phyloP scores from a whole-genome alignment of 176 grass and related monocot species.

The Secale cereale region DNA sequence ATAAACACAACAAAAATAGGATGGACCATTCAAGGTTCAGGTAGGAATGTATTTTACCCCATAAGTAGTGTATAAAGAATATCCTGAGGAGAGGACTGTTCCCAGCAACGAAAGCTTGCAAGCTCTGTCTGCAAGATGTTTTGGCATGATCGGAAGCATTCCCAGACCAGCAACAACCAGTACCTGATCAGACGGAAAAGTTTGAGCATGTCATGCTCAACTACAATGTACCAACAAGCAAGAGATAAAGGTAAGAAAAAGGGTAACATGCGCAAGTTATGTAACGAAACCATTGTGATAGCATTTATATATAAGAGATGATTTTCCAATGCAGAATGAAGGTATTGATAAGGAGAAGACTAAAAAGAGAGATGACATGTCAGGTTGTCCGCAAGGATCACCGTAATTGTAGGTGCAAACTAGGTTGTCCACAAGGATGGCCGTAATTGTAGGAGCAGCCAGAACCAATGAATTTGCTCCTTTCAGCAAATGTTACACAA shows the following conservation, averaged over 20 bases:
- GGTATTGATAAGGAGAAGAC: neutral
- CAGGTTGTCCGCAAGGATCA: neutral
- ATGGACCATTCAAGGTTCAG: neutral
- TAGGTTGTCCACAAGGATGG: neutral
- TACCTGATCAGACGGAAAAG: conserved; percentile 46
- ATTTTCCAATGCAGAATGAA: neutral
- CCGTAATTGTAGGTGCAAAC: neutral
- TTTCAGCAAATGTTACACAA: neutral
- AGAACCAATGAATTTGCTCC: neutral
- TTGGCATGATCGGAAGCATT: conserved; percentile 74
- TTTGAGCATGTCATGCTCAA: neutral
- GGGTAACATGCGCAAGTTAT: neutral
- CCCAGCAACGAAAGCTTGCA: conserved; percentile 87
- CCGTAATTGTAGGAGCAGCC: neutral
- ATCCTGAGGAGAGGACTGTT: conserved; percentile 62
- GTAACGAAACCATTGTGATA: neutral
- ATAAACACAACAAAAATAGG: neutral
- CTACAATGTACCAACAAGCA: neutral
- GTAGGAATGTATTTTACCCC: conserved; percentile 53
- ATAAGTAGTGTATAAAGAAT: conserved; percentile 63
- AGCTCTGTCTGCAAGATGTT: conserved; percentile 71
- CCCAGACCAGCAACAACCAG: conserved; percentile 82
- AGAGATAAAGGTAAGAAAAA: neutral
- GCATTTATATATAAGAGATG: neutral
- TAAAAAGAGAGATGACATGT: neutral